Percentiles rank a stretch among this genome's conserved stretches.
These are phyloP conservation scores for Malassezia psittaci DNA, from an alignment of 1,284 basidiomycete genomes.

Conservation along the genomic window DNA sequence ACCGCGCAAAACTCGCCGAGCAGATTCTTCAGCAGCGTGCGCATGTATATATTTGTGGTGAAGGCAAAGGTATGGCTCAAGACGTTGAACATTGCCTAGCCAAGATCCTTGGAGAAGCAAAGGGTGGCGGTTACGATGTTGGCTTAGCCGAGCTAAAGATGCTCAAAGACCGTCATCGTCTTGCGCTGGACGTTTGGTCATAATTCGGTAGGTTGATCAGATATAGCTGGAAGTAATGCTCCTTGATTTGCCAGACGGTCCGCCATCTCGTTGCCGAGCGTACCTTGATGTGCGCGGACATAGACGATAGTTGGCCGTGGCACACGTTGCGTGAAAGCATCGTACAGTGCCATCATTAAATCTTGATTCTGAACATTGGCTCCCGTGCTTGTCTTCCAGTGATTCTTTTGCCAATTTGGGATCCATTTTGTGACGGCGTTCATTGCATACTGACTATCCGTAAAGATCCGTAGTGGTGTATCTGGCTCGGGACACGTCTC, in stretches of 20 bases:
- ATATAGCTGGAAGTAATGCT: conserved; percentile 13
- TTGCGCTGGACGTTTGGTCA: conserved; percentile 48
- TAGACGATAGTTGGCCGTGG: conserved; percentile 52
- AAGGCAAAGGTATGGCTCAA: conserved; percentile 91
- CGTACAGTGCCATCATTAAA: conserved; percentile 57
- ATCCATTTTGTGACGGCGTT: conserved; percentile 60
- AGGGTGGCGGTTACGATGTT: conserved; percentile 68
- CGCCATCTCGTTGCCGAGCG: conserved; percentile 66
- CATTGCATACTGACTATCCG: conserved; percentile 67
- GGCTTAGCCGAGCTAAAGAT: conserved; percentile 81
- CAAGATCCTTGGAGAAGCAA: conserved; percentile 80
- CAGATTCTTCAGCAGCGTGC: conserved; percentile 85
- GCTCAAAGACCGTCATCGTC: conserved; percentile 77
- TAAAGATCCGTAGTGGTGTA: conserved; percentile 57
- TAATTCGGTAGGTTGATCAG: not conserved
- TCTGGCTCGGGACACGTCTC: conserved; percentile 56
- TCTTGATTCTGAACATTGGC: conserved; percentile 58
- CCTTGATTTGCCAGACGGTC: conserved; percentile 50
- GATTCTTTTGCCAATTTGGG: conserved; percentile 55
- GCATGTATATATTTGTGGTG: conserved; percentile 67
- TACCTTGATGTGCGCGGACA: conserved; percentile 63
- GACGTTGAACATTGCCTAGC: conserved; percentile 78
- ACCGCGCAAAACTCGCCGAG: conserved; percentile 59
- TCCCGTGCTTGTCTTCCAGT: conserved; percentile 54
- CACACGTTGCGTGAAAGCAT: conserved; percentile 11